Evolutionary conservation across 139 green algal genomes (phyloP).

Genomic region (Chlamydomonas incerta): DNA sequence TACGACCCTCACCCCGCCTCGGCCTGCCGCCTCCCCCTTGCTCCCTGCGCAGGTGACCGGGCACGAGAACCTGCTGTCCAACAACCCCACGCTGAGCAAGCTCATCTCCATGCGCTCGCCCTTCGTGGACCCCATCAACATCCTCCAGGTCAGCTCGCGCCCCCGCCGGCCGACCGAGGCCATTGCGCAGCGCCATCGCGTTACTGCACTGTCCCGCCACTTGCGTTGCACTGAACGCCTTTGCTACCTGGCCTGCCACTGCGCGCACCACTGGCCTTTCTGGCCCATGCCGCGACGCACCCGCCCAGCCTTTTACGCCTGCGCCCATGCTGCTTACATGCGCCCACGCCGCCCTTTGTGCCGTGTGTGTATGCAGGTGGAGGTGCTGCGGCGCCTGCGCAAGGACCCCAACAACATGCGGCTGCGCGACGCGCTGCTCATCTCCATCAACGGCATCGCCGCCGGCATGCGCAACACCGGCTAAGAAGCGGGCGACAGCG

Average conservation of each 20-base stretch:
- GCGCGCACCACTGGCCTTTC: no score
- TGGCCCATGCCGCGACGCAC: no score
- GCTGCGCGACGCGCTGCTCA: slow-evolving; percentile 84
- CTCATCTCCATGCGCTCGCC: slow-evolving; percentile 90
- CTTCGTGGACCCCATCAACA: slow-evolving; percentile 95
- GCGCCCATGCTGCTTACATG: no score
- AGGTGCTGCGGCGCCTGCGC: slow-evolving; percentile 82
- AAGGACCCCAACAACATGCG: slow-evolving; percentile 65
- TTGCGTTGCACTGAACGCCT: no score
- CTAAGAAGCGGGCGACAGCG: slow-evolving; percentile 47
- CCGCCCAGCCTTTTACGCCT: no score
- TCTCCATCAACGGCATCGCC: slow-evolving; percentile 98
- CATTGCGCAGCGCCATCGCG: no score
- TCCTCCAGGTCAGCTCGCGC: slow-evolving; percentile 86
- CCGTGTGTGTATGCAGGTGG: no score
- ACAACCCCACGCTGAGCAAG: slow-evolving; percentile 82
- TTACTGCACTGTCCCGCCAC: no score
- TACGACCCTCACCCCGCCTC: no score
- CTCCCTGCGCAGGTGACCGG: slow-evolving; percentile 74
- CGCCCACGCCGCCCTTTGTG: no score
- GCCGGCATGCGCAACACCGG: slow-evolving; percentile 99
- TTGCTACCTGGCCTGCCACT: no score
- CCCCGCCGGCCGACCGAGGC: neutral
- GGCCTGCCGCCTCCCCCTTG: neutral
- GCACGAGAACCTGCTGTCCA: slow-evolving; percentile 76